A percentile compares a stretch with the other conserved stretches of the same genome.
phyloP scores from a whole-genome alignment of 768 basidiomycete species.

The Lyophyllum semitale region DNA sequence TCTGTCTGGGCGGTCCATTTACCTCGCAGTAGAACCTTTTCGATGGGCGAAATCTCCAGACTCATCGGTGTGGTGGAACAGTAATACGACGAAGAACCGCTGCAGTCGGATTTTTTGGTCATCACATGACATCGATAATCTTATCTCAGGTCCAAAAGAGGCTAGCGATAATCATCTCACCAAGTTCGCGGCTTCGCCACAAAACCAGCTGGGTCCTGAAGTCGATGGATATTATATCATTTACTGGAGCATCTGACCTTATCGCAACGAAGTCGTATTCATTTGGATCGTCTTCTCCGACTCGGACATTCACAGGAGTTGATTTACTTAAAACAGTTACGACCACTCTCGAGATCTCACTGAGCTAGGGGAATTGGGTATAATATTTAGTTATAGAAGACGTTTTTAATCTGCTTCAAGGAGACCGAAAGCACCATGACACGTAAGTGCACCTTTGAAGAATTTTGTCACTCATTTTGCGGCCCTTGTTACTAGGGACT shows the following conservation, averaged over 20 bases:
- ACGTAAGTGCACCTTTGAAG: too few relatives aligned
- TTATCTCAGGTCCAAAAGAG: slow-evolving; percentile 2
- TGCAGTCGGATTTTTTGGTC: slow-evolving; percentile 7
- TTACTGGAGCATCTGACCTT: background rate
- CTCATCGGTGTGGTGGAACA: slow-evolving; percentile 17
- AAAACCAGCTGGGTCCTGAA: background rate
- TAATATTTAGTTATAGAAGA: background rate
- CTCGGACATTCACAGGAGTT: slow-evolving; percentile 2
- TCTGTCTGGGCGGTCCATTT: slow-evolving; percentile 34
- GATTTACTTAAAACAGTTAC: background rate
- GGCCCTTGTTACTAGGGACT: background rate
- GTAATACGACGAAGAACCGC: background rate
- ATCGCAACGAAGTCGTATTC: background rate
- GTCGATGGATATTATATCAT: slow-evolving; percentile 1
- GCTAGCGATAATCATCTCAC: background rate
- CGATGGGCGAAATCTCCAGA: slow-evolving; percentile 34
- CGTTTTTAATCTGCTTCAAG: too few relatives aligned
- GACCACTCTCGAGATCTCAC: background rate
- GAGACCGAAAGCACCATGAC: background rate
- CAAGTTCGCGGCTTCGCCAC: slow-evolving; percentile 2
- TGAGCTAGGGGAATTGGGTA: background rate
- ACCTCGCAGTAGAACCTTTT: slow-evolving; percentile 61
- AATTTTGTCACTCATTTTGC: too few relatives aligned
- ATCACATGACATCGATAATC: slow-evolving; percentile 7
- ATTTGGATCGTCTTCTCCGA: background rate